phyloP scores from a whole-genome alignment of 306 rosid genomes.

The Fragaria ananassa region DNA sequence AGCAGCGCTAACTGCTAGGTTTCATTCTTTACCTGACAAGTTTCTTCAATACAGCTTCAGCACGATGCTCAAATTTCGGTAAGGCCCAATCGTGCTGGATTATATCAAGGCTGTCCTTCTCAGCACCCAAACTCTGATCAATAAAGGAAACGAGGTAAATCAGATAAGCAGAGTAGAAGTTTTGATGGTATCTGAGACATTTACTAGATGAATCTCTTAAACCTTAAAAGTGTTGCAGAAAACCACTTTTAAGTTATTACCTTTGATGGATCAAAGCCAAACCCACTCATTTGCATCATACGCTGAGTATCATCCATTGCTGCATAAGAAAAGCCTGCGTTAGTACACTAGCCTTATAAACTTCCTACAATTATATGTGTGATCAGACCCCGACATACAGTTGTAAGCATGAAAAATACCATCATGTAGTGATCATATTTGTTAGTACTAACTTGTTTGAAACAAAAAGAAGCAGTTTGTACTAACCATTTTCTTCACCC shows the following conservation, averaged over 20 bases:
- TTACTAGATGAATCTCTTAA: constrained; percentile 4
- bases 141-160: constrained; percentile 1
- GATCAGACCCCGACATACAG: background rate
- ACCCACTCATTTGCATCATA: constrained; percentile 99
- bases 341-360: constrained; percentile 18
- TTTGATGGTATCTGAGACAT: background rate
- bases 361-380: constrained; percentile 2
- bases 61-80: constrained; percentile 84
- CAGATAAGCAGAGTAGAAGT: background rate
- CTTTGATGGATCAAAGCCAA: constrained; percentile 93
- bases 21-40: constrained; percentile 36
- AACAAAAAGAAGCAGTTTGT: background rate
- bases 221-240: constrained; percentile 11
- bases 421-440: constrained; percentile 2
- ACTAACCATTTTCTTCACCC: constrained; percentile 99
- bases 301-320: constrained; percentile 96
- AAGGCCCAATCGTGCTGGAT: constrained; percentile 92
- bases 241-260: constrained; percentile 30
- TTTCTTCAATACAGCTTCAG: constrained; percentile 70
- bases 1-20: background rate
- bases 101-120: constrained; percentile 97
- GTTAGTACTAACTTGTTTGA: too few species aligned
- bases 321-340: constrained; percentile 38
- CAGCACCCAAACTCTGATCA: constrained; percentile 76
- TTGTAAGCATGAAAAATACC: background rate